Evolutionary conservation across 2,329 filamentous ascomycete genomes (phyloP).

Genomic region (Botrytis squamosa): DNA sequence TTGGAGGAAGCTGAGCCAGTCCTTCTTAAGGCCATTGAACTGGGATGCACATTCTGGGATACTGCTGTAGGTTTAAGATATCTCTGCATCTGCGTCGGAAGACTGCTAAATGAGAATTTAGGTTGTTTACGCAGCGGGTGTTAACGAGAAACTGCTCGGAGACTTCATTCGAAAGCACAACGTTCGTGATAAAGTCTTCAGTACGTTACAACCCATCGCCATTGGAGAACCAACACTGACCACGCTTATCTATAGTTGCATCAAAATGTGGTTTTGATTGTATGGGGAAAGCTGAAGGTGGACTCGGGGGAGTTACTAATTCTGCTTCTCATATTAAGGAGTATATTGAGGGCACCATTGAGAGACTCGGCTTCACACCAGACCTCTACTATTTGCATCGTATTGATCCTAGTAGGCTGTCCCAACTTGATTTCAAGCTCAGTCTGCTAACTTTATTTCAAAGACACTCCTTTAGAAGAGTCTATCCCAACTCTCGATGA

Average conservation of each 20-base stretch:
- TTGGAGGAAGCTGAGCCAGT: not conserved
- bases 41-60: not conserved
- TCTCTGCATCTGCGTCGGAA: not conserved
- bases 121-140: not conserved
- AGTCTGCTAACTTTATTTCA: not conserved
- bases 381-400: not conserved
- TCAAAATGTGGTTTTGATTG: not conserved
- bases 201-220: not conserved
- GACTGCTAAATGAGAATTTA: not conserved
- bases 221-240: not conserved
- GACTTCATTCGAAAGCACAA: not conserved
- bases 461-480: not conserved
- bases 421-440: not conserved
- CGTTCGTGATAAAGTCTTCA: not conserved
- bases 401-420: not conserved
- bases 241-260: not conserved
- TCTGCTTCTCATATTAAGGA: not conserved
- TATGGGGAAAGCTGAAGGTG: not conserved
- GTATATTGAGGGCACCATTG: not conserved
- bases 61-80: not conserved
- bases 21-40: not conserved
- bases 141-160: not conserved
- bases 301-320: not conserved
- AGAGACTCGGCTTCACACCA: not conserved
- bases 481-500: not conserved